A percentile compares a stretch with the other conserved stretches of the same genome.
phyloP scores from a whole-genome alignment of 805 yeast species.

The Spathaspora sp. region DNA sequence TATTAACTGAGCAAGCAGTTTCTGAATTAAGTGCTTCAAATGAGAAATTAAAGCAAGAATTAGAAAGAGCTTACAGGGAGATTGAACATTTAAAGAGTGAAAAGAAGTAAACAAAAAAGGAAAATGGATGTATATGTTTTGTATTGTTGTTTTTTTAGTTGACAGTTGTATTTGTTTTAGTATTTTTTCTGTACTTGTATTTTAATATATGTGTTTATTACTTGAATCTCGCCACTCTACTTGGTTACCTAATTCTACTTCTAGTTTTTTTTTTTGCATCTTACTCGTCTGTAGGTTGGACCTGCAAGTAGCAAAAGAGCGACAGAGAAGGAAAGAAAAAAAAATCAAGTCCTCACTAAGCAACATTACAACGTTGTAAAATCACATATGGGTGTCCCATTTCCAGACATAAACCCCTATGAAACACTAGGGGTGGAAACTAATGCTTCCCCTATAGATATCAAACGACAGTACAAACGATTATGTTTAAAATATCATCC shows the following conservation, averaged over 20 bases:
- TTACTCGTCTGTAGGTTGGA: not conserved
- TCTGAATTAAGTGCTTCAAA: slow-evolving; percentile 80
- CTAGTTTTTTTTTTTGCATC: not conserved
- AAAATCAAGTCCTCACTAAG: not conserved
- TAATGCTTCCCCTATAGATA: slow-evolving; percentile 45
- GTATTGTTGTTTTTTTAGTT: not conserved
- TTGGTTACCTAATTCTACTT: not conserved
- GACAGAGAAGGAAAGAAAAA: not conserved
- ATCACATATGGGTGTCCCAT: slow-evolving; percentile 33
- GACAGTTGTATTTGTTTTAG: not conserved
- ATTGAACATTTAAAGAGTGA: slow-evolving; percentile 67
- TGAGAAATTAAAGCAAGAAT: slow-evolving; percentile 82
- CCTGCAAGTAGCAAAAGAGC: not conserved
- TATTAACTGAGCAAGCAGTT: slow-evolving; percentile 87
- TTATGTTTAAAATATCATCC: slow-evolving; percentile 67
- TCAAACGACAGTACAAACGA: slow-evolving; percentile 67
- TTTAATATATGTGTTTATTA: not conserved
- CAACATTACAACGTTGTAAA: not conserved
- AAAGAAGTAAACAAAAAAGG: not conserved
- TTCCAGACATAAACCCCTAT: slow-evolving; percentile 62
- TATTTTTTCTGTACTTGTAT: not conserved
- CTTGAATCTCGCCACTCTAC: not conserved
- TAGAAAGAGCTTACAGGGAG: slow-evolving; percentile 90
- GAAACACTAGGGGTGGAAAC: slow-evolving; percentile 41
- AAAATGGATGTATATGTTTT: not conserved